A percentile compares a stretch with the other conserved stretches of the same genome.
phyloP scores from a whole-genome alignment of 495 filamentous ascomycete species.

The Collariella sp. region DNA sequence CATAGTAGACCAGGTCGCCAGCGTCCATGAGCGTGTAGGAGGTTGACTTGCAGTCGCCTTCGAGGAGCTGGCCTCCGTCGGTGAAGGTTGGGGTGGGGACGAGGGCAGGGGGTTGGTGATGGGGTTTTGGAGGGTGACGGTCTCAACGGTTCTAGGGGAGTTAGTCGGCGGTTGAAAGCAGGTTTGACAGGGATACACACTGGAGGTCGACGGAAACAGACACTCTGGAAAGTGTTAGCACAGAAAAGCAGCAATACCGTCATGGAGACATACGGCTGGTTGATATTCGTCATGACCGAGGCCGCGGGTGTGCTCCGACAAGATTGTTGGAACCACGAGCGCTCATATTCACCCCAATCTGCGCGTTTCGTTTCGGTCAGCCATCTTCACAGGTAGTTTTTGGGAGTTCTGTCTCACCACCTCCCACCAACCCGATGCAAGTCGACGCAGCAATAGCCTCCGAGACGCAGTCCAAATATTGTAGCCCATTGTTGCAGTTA shows the following conservation, averaged over 20 bases:
- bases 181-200: background rate
- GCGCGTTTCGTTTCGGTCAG: background rate
- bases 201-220: constrained; percentile 11
- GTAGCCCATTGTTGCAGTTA: constrained; percentile 17
- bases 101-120: constrained; percentile 1
- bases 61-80: constrained; percentile 11
- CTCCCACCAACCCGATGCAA: constrained; percentile 10
- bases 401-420: background rate
- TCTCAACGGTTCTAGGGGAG: constrained; percentile 5
- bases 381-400: too few relatives aligned
- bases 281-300: constrained; percentile 13
- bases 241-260: too few relatives aligned
- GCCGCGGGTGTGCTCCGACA: constrained; percentile 17
- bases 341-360: constrained; percentile 20
- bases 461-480: constrained; percentile 21
- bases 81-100: constrained; percentile 4
- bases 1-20: constrained; percentile 16
- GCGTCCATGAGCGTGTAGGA: constrained; percentile 19
- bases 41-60: constrained; percentile 9
- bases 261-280: constrained; percentile 11
- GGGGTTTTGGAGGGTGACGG: constrained; percentile 4
- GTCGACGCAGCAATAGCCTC: constrained; percentile 16
- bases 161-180: background rate
- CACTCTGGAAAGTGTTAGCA: constrained; percentile 3
- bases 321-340: constrained; percentile 13